Evolutionary conservation across 805 yeast species (phyloP), one percentile per base, ranked within the genome.

Genomic region (Brettanomyces bruxellensis): DNA sequence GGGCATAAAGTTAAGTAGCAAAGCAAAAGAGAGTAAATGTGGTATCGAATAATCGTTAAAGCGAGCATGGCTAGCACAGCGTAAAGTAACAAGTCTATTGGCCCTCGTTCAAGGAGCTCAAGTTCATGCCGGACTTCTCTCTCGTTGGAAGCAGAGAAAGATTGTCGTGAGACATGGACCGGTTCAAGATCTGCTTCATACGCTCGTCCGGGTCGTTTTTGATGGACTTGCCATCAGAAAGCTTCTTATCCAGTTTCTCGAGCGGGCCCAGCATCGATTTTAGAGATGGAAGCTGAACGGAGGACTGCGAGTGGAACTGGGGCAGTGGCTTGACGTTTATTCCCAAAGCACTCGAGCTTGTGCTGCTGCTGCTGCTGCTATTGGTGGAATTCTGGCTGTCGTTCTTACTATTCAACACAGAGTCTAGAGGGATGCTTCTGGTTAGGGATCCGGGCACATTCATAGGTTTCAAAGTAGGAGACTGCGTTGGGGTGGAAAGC

Each of bases 401-500:
- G 24, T 37, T 41, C 23, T 25, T 28, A 3, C 18, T 3, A 5
- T 24, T 30, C 13, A 24, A n/a, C 9, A 34, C 18, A 2, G 43
- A 40, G 25, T 22, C 18, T 12, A 38, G 25, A 12, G 41, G 41
- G 7, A 38, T 25, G 3, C 25, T 18, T 14, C 25, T n/a, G 9
- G 41, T 23, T 7, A 9, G 2, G 30, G 28, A 13, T 7, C 25
- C 11, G 5, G 24, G n/a, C 14, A n/a, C n/a, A 9, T 22, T 25
- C 18, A 13, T 13, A 6, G 69, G 64, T 45, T 52, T 57, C 47
- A 66, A 53, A 14, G 59, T 59, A n/a, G 70, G 70, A 5, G 70
- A 66, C 44, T 66, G 70, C 37, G 60, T 39, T 1, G 70, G 70
- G 0, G 69, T 65, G 2, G 60, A 45, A 14, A 62, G 49, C 23